Evolutionary conservation across 1,139 yeast genomes (phyloP).

Genomic region (Schwanniomyces etchellsii): DNA sequence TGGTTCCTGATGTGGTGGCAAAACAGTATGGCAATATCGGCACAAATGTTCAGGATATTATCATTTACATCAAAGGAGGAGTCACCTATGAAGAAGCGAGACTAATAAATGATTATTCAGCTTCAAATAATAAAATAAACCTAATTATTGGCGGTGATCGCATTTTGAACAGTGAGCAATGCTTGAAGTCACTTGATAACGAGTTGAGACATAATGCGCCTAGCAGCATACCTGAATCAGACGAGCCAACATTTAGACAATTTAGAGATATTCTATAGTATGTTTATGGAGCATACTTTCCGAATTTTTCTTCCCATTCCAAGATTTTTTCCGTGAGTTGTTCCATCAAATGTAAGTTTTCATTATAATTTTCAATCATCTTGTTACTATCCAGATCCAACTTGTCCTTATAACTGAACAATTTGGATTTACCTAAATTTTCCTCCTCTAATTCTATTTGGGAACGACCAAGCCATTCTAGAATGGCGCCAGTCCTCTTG

Average conservation of each 20-base stretch:
- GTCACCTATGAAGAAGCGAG: slow-evolving; percentile 90
- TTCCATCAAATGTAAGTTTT: slow-evolving; percentile 63
- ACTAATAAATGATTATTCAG: slow-evolving; percentile 66
- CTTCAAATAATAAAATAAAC: slow-evolving; percentile 41
- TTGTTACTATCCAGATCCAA: slow-evolving; percentile 28
- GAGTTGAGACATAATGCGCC: slow-evolving; percentile 10
- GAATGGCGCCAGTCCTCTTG: slow-evolving; percentile 80
- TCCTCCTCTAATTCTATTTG: slow-evolving; percentile 77
- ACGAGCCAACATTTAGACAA: slow-evolving; percentile 13
- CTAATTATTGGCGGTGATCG: slow-evolving; percentile 73
- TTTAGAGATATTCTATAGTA: slow-evolving; percentile 21
- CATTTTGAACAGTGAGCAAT: slow-evolving; percentile 54
- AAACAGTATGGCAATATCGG: slow-evolving; percentile 23
- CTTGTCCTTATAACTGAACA: slow-evolving; percentile 28
- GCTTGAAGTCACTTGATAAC: slow-evolving; percentile 34
- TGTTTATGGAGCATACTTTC: slow-evolving; percentile 43
- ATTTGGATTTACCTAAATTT: slow-evolving; percentile 47
- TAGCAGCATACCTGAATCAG: slow-evolving; percentile 5
- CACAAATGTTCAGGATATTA: slow-evolving; percentile 61
- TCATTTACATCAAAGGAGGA: slow-evolving; percentile 85
- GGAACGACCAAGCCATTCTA: slow-evolving; percentile 84
- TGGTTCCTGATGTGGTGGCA: slow-evolving; percentile 36
- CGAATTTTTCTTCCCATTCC: slow-evolving; percentile 73
- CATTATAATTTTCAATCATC: slow-evolving; percentile 44
- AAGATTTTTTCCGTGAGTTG: slow-evolving; percentile 61